A percentile compares a stretch with the other conserved stretches of the same genome.
Conservation (phyloP, 2,329 filamentous ascomycete genomes). For the Aspergillus brasiliensis region DNA sequence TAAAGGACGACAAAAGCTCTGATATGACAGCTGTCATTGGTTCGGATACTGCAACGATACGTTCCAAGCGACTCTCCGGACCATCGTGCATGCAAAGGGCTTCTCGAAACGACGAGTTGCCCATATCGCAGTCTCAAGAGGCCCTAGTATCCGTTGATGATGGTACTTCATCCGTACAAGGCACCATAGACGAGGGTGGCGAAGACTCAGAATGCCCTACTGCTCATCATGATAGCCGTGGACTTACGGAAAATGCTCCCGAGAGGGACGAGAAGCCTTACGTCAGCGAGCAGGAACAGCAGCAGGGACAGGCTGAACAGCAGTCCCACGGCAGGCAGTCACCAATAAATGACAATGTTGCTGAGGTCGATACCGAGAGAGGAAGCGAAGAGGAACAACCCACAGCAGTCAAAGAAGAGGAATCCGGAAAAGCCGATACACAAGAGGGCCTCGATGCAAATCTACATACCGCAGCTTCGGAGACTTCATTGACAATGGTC, state of each 20-base stretch:
- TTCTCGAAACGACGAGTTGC: constrained; percentile 24
- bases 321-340: not conserved
- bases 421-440: not conserved
- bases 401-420: not conserved
- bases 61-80: constrained; percentile 36
- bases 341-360: no score
- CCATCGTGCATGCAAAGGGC: constrained; percentile 27
- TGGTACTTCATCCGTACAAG: constrained; percentile 29
- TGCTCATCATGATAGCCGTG: constrained; percentile 7
- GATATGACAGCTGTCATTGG: constrained; percentile 65
- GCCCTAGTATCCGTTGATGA: constrained; percentile 29
- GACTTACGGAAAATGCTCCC: not conserved
- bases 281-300: not conserved
- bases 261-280: not conserved
- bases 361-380: not conserved
- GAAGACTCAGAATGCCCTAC: constrained; percentile 22
- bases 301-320: not conserved
- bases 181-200: constrained; percentile 28
- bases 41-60: constrained; percentile 33
- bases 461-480: not conserved
- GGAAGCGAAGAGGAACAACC: not conserved
- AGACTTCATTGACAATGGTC: not conserved
- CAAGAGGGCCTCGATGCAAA: not conserved
- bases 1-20: constrained; percentile 59
- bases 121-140: constrained; percentile 39